Percentiles rank a stretch among this genome's conserved stretches.
Evolutionary conservation across 1,284 basidiomycete genomes (phyloP).

Genomic region (Rhodotorula sp.): DNA sequence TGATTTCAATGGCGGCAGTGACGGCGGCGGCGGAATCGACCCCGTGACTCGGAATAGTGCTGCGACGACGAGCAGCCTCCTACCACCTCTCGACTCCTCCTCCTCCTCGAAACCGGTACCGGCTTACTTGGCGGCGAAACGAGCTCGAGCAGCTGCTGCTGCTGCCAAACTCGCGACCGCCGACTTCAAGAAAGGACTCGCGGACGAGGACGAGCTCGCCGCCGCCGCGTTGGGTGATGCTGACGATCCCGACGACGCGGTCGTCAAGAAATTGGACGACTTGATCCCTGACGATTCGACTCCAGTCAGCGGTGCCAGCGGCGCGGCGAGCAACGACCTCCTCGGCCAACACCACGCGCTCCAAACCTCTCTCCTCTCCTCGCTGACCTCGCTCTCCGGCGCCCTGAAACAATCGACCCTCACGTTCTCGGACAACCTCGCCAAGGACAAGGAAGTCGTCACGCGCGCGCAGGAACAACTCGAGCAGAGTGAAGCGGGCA

Average conservation of each 20-base stretch:
- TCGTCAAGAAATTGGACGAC: conserved; percentile 5
- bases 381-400: conserved; percentile 29
- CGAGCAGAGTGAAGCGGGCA: conserved; percentile 64
- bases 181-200: not conserved
- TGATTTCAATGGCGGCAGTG: too few relatives aligned
- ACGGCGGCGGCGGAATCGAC: too few relatives aligned
- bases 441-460: conserved; percentile 64
- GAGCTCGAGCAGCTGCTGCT: not conserved
- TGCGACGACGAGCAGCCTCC: too few relatives aligned
- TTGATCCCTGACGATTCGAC: conserved; percentile 15
- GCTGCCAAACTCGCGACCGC: too few relatives aligned
- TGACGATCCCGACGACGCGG: not conserved
- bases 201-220: not conserved
- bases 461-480: conserved; percentile 63
- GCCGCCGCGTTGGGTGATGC: not conserved
- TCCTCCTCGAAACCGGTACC: not conserved
- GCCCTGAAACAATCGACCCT: conserved; percentile 70
- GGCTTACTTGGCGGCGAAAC: conserved; percentile 3
- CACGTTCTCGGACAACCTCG: conserved; percentile 65
- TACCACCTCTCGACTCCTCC: too few relatives aligned
- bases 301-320: not conserved
- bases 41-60: too few relatives aligned
- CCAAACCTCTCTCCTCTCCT: conserved; percentile 29
- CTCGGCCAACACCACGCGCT: conserved; percentile 32
- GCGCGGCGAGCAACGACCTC: conserved; percentile 15